These are phyloP conservation scores for Pestalotiopsis sp. DNA, from an alignment of 2,329 filamentous ascomycete species.

Conservation along the genomic window DNA sequence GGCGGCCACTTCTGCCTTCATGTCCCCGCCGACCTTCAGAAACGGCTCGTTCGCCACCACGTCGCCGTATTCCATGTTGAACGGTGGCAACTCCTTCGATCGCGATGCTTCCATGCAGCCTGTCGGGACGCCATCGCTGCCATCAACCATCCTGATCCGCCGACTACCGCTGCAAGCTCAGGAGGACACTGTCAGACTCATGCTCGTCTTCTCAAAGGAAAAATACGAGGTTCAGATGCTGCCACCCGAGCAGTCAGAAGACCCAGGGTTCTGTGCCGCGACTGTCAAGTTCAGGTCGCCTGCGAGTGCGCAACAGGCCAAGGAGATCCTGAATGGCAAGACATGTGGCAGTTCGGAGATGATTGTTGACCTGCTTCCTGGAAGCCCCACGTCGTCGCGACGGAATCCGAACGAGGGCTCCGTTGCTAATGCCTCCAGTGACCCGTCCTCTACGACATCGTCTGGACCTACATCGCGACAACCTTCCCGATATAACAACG, in stretches of 20 bases:
- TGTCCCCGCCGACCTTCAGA: conserved; percentile 44
- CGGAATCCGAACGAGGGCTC: conserved; percentile 56
- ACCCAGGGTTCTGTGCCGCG: conserved; percentile 54
- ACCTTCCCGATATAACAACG: conserved; percentile 62
- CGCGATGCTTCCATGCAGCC: conserved; percentile 43
- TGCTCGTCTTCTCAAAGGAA: conserved; percentile 63
- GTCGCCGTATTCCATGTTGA: conserved; percentile 36
- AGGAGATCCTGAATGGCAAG: conserved; percentile 60
- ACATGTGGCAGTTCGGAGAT: conserved; percentile 58
- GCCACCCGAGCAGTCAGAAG: conserved; percentile 50
- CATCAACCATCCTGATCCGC: conserved; percentile 53
- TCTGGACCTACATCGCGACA: conserved; percentile 53
- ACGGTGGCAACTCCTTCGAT: conserved; percentile 40
- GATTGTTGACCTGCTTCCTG: conserved; percentile 60
- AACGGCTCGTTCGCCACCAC: conserved; percentile 33
- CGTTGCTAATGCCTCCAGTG: conserved; percentile 43
- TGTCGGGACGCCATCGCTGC: conserved; percentile 38
- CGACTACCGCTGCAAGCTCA: conserved; percentile 57
- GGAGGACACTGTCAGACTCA: conserved; percentile 56
- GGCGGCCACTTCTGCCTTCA: conserved; percentile 48
- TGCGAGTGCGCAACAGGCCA: conserved; percentile 58
- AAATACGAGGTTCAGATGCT: conserved; percentile 55
- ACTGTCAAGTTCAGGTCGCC: conserved; percentile 56
- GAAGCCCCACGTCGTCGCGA: conserved; percentile 41
- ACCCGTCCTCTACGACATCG: conserved; percentile 45